Evolutionary conservation across 371 early-diverging fungal species (phyloP).

Genomic region (Chytridium lagenaria): DNA sequence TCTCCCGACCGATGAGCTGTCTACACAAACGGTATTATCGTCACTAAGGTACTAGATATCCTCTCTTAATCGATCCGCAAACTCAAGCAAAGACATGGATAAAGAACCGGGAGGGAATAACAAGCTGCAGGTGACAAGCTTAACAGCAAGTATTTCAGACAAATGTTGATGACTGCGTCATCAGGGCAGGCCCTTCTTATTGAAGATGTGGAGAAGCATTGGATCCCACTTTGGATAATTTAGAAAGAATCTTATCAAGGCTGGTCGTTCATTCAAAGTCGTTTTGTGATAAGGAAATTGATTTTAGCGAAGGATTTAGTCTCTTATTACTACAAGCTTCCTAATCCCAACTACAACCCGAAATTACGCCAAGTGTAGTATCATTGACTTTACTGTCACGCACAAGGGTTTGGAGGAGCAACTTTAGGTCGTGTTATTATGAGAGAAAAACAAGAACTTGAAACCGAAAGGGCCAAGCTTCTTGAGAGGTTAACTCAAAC

Average conservation of each 20-base stretch:
- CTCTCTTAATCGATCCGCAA: constrained; percentile 69
- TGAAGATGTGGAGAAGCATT: constrained; percentile 66
- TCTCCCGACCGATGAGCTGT: constrained; percentile 68
- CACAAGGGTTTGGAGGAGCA: constrained; percentile 67
- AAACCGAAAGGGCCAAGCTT: constrained; percentile 65
- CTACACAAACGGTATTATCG: constrained; percentile 69
- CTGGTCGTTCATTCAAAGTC: constrained; percentile 63
- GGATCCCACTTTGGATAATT: constrained; percentile 68
- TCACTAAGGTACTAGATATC: constrained; percentile 63
- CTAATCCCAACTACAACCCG: constrained; percentile 68
- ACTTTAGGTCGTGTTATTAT: constrained; percentile 67
- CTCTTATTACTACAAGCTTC: constrained; percentile 67
- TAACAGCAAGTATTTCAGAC: constrained; percentile 66
- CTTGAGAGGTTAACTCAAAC: constrained; percentile 66
- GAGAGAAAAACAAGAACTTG: constrained; percentile 69
- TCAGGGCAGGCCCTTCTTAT: constrained; percentile 65
- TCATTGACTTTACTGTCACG: constrained; percentile 70
- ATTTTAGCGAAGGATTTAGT: constrained; percentile 61
- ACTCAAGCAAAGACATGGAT: constrained; percentile 70
- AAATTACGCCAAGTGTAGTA: constrained; percentile 67
- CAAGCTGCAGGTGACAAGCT: constrained; percentile 60
- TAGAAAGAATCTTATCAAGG: constrained; percentile 64
- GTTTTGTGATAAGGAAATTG: constrained; percentile 68
- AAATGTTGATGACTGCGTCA: constrained; percentile 63
- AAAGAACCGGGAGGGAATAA: constrained; percentile 62